A percentile compares a stretch with the other conserved stretches of the same genome.
phyloP scores from a whole-genome alignment of 2,329 filamentous ascomycete species.

The Colletotrichum shisoi region DNA sequence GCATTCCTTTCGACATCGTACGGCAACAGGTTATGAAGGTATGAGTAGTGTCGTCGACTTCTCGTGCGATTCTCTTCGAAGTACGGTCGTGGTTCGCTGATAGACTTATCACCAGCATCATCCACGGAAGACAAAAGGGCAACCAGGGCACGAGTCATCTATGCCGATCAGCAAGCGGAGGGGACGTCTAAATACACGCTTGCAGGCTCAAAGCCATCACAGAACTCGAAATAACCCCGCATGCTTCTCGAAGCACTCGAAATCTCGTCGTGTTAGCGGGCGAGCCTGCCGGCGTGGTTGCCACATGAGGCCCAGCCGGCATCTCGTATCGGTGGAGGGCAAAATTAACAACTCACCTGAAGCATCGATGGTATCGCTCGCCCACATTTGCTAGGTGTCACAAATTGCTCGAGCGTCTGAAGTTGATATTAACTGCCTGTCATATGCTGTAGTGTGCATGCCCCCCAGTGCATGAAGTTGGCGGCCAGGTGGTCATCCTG shows the following conservation, averaged over 20 bases:
- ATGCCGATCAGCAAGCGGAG: neutral
- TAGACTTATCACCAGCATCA: no score
- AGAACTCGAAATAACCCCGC: neutral
- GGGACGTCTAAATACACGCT: neutral
- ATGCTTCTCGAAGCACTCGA: neutral
- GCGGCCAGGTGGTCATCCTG: constrained; percentile 8
- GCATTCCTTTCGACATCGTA: neutral
- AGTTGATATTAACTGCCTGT: constrained; percentile 11
- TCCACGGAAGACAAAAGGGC: no score
- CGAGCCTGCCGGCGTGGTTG: neutral
- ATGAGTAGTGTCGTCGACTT: neutral
- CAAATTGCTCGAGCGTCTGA: neutral
- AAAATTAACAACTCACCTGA: neutral
- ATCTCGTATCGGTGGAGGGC: neutral
- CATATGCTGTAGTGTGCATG: neutral
- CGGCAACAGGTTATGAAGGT: no score
- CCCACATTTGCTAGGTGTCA: neutral
- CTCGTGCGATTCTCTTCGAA: neutral
- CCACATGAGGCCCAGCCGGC: neutral
- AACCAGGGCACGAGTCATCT: neutral
- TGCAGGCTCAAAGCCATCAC: neutral
- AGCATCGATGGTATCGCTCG: neutral
- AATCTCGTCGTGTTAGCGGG: neutral
- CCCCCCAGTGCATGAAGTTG: constrained; percentile 20
- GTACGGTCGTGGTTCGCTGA: neutral